Evolutionary conservation across 768 basidiomycete genomes (phyloP).

Genomic region (Suillus occidentalis): DNA sequence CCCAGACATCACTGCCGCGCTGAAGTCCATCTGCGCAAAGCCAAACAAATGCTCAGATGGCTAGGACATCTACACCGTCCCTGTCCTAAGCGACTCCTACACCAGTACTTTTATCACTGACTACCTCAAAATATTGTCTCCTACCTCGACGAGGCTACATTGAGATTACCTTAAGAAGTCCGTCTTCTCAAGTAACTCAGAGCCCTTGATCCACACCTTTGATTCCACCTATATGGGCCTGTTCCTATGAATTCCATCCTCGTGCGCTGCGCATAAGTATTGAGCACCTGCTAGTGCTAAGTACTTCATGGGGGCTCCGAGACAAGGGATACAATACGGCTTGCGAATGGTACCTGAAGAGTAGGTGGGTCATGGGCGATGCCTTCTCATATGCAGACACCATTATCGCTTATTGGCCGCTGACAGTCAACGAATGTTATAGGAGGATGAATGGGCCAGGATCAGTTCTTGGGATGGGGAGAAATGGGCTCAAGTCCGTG

Average conservation of each 20-base stretch:
- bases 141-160: conserved; percentile 37
- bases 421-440: conserved; percentile 15
- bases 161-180: conserved; percentile 30
- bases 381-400: conserved; percentile 8
- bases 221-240: conserved; percentile 6
- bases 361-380: conserved; percentile 8
- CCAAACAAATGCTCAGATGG: conserved; percentile 20
- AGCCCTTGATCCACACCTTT: conserved; percentile 24
- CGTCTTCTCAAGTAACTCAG: conserved; percentile 23
- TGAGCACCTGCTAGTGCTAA: conserved; percentile 37
- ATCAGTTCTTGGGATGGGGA: conserved; percentile 24
- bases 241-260: conserved; percentile 14
- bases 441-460: conserved; percentile 28
- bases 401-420: neutral
- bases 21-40: conserved; percentile 36
- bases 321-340: conserved; percentile 15
- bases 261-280: conserved; percentile 23
- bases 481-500: conserved; percentile 25
- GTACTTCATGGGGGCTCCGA: conserved; percentile 34
- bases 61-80: conserved; percentile 29
- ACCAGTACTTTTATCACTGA: conserved; percentile 28
- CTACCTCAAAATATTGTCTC: conserved; percentile 30
- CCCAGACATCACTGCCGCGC: conserved; percentile 40
- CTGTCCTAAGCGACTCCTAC: conserved; percentile 34
- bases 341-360: conserved; percentile 27